These are phyloP conservation scores for Aspergillus felis DNA, from an alignment of 2,329 filamentous ascomycete species.

Conservation along the genomic window DNA sequence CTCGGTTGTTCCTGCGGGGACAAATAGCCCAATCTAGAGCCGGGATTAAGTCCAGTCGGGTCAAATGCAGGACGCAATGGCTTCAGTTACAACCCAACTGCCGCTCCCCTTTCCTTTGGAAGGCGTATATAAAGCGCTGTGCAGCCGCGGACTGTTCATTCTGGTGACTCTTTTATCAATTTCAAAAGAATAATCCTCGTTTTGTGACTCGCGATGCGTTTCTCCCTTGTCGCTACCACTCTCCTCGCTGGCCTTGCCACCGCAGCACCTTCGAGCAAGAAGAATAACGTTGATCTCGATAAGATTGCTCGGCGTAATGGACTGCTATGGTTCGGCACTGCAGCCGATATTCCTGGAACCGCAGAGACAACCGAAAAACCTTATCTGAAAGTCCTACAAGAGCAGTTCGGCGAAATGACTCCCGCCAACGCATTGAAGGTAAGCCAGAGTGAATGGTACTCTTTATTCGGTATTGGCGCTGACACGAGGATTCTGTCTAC, in stretches of 20 bases:
- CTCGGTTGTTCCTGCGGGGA: neutral
- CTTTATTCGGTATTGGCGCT: slow-evolving; percentile 1
- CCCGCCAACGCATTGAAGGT: slow-evolving; percentile 57
- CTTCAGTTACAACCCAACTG: too few species aligned
- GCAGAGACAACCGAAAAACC: slow-evolving; percentile 47
- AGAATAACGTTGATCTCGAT: slow-evolving; percentile 36
- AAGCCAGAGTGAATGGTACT: neutral
- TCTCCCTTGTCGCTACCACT: neutral
- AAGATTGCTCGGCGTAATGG: slow-evolving; percentile 52
- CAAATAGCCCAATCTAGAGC: neutral
- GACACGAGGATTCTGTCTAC: neutral
- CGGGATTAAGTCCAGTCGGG: neutral
- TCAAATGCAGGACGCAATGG: neutral
- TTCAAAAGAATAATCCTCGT: neutral
- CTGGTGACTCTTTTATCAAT: too few species aligned
- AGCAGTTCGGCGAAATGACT: slow-evolving; percentile 61
- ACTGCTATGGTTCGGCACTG: slow-evolving; percentile 51
- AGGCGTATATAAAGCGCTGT: neutral
- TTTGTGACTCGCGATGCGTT: neutral
- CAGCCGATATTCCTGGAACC: slow-evolving; percentile 49
- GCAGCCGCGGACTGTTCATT: neutral
- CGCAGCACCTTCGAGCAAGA: neutral
- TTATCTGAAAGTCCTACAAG: slow-evolving; percentile 52
- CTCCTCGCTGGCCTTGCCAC: neutral
- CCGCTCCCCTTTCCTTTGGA: neutral